These are phyloP conservation scores for Maudiozyma barnettii DNA, from an alignment of 805 yeast species.

Conservation along the genomic window DNA sequence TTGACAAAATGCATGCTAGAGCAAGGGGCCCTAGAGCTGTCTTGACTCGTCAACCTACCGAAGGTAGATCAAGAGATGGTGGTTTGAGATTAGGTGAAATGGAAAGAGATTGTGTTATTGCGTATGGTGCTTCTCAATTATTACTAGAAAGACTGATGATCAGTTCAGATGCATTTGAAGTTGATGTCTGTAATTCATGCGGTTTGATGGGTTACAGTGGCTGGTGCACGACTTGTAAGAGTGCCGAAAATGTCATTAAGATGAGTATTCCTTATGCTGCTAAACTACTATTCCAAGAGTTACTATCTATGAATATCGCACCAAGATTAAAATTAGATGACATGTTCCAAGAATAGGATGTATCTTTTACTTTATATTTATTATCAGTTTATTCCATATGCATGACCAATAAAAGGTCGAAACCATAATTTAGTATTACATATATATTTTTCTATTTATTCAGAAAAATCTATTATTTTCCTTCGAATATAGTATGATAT, in stretches of 20 bases:
- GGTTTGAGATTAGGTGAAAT: conserved; percentile 97
- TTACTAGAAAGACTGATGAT: conserved; percentile 90
- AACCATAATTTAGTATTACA: too few species aligned
- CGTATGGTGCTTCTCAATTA: conserved; percentile 95
- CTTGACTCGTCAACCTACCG: conserved; percentile 95
- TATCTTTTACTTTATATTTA: neutral
- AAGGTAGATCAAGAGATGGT: conserved; percentile 98
- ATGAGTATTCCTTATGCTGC: conserved; percentile 99
- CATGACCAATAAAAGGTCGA: too few species aligned
- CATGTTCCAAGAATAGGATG: conserved; percentile 45
- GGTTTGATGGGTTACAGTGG: conserved; percentile 96
- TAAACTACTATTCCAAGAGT: conserved; percentile 89
- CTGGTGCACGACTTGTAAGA: conserved; percentile 96
- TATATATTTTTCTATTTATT: too few species aligned
- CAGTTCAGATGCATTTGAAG: conserved; percentile 96
- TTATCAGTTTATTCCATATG: neutral
- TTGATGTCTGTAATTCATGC: conserved; percentile 86
- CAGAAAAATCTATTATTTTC: too few species aligned
- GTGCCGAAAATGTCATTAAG: conserved; percentile 73
- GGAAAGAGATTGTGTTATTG: conserved; percentile 99
- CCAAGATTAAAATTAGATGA: conserved; percentile 88
- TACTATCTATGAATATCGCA: conserved; percentile 97
- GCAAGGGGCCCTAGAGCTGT: conserved; percentile 99
- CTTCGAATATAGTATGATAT: neutral
- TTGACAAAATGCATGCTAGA: conserved; percentile 99